Percentiles rank a stretch among this genome's conserved stretches.
These are phyloP conservation scores for Sugiyamaella smithiae DNA, from an alignment of 805 yeast species.

Conservation along the genomic window DNA sequence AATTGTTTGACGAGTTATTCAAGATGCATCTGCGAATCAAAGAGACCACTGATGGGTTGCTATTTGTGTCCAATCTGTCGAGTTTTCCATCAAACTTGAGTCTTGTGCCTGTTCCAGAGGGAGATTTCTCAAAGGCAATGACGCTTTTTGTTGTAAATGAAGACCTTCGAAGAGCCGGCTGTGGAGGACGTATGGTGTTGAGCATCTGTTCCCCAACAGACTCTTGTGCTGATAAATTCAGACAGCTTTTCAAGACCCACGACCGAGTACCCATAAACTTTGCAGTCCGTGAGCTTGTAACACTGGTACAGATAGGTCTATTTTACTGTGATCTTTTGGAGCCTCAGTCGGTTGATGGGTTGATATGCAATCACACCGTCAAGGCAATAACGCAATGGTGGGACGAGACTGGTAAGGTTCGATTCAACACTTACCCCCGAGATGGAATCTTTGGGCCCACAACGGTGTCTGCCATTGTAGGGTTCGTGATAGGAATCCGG, in stretches of 20 bases:
- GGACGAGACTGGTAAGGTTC: constrained; percentile 56
- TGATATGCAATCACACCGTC: constrained; percentile 75
- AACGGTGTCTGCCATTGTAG: constrained; percentile 76
- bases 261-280: constrained; percentile 51
- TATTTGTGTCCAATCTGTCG: constrained; percentile 81
- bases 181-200: constrained; percentile 83
- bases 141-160: constrained; percentile 67
- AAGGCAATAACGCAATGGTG: constrained; percentile 78
- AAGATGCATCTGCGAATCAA: constrained; percentile 70
- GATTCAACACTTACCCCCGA: constrained; percentile 36
- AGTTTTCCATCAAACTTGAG: constrained; percentile 72
- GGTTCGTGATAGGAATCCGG: constrained; percentile 67
- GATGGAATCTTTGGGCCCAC: constrained; percentile 60
- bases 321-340: constrained; percentile 74
- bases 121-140: constrained; percentile 44
- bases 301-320: constrained; percentile 69
- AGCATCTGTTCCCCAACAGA: constrained; percentile 68
- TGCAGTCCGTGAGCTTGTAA: constrained; percentile 72
- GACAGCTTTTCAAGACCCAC: constrained; percentile 62
- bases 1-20: constrained; percentile 63
- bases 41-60: constrained; percentile 52
- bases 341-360: constrained; percentile 74
- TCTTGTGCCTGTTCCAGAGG: constrained; percentile 59
- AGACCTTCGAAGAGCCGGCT: constrained; percentile 69
- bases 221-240: constrained; percentile 77